Conservation (phyloP, 129 eudicot genomes). For the Tagetes erecta region DNA sequence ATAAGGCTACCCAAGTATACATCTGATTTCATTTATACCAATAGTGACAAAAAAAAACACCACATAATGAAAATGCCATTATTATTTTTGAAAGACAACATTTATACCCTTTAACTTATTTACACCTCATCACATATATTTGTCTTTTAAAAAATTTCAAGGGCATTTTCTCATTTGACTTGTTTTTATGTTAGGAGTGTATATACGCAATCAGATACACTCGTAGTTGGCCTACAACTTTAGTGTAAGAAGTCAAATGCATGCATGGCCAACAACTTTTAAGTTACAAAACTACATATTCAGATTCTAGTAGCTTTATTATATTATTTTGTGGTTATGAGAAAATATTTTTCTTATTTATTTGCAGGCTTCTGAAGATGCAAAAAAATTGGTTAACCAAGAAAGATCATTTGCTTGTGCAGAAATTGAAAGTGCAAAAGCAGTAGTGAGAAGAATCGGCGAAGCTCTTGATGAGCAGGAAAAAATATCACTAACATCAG, state of each 20-base stretch:
- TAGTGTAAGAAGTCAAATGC: neutral
- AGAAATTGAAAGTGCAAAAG: slow-evolving; percentile 96
- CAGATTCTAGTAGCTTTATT: neutral
- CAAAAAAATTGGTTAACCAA: slow-evolving; percentile 91
- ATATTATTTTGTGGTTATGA: slow-evolving; percentile 10
- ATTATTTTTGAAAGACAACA: neutral
- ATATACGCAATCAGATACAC: neutral
- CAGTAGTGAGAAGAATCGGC: slow-evolving; percentile 89
- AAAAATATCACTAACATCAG: slow-evolving; percentile 62
- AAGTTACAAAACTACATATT: neutral
- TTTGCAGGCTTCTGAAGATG: slow-evolving; percentile 96
- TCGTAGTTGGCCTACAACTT: neutral
- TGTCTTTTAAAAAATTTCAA: neutral
- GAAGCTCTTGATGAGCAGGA: slow-evolving; percentile 98
- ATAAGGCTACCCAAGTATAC: neutral
- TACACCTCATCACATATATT: neutral
- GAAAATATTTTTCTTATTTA: slow-evolving; percentile 7
- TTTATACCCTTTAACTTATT: neutral
- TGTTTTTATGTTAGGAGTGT: neutral
- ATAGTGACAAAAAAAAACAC: neutral
- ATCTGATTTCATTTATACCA: neutral
- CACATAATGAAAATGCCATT: neutral
- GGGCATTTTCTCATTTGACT: neutral
- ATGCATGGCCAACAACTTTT: neutral
- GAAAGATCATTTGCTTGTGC: slow-evolving; percentile 99